Evolutionary conservation across 345 rosid species (phyloP), one percentile per base, ranked within the genome.

Genomic region (Bruguiera parviflora): DNA sequence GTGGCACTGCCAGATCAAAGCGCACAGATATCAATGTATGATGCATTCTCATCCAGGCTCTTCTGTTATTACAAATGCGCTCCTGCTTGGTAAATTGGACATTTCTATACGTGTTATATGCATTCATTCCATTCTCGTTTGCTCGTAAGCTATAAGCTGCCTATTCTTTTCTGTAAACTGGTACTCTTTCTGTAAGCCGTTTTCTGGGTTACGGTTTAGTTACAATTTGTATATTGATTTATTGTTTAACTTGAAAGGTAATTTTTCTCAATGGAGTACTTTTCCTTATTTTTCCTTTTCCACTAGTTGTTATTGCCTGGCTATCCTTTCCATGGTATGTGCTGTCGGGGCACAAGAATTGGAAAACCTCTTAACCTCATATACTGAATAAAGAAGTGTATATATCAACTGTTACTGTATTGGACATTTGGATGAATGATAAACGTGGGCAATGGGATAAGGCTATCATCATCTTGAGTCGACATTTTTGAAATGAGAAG

Each of bases 11-110:
- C 16, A 75, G 95, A 73, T 89, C 92, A 7, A 96, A 92, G 81
- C 94, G 95, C 6, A 63, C 82, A 51, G 98, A 96, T 75, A 92
- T 92, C 31, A 96, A 89, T 63, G 97, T 96, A 57, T 92, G 83
- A 81, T 61, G 27, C 58, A 25, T 27, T 52, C 16, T 49, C 29
- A 32, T 9, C 35, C 22, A 27, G 53, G 56, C 62, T 35, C 63
- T 21, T 60, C 52, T 53, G 70, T 28, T 32, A 3, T 31, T 29
- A 39, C 8, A 25, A 37, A 39, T 24, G 56, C 62, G 6, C n/a
- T 8, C 3, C 31, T 53, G 24, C 33, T 0, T 1, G 61, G 27
- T 51, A 49, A 58, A 20, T 21, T 1, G 9, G 58, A 58, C 13
- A 10, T 21, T 52, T 21, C 29, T 32, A 27, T 32, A 67, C 25